A percentile compares a stretch with the other conserved stretches of the same genome.
These are phyloP conservation scores for Acorus calamus DNA, from an alignment of 106 monocot genomes.

Conservation along the genomic window DNA sequence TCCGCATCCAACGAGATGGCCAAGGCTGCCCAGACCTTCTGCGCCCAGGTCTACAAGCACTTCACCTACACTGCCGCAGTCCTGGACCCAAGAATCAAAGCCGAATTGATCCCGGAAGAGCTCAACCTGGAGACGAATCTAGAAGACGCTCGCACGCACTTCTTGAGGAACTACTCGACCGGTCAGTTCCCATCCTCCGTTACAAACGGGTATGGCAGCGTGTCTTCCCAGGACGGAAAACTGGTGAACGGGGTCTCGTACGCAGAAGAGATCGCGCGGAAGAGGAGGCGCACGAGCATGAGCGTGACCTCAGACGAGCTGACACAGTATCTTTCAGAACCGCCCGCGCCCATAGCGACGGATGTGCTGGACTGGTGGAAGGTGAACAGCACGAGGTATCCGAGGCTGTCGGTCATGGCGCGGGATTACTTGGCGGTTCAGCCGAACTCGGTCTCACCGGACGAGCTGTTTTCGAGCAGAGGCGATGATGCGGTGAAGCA, in stretches of 20 bases:
- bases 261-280: conserved; percentile 85
- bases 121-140: conserved; percentile 71
- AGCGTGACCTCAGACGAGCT: conserved; percentile 51
- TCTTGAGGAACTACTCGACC: conserved; percentile 39
- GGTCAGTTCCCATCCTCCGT: conserved; percentile 15
- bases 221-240: conserved; percentile 20
- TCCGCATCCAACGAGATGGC: conserved; percentile 62
- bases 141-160: conserved; percentile 71
- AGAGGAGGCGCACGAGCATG: conserved; percentile 42
- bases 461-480: conserved; percentile 62
- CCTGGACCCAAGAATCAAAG: conserved; percentile 86
- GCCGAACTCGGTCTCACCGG: conserved; percentile 63
- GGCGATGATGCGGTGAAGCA: conserved; percentile 41
- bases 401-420: conserved; percentile 77
- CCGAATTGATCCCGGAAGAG: conserved; percentile 62
- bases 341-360: conserved; percentile 47
- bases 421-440: conserved; percentile 72
- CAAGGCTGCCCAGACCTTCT: conserved; percentile 38
- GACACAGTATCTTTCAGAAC: conserved; percentile 67
- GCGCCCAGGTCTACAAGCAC: conserved; percentile 38
- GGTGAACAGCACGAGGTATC: conserved; percentile 54
- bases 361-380: conserved; percentile 89
- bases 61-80: conserved; percentile 72
- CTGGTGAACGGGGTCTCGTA: conserved; percentile 48
- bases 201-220: conserved; percentile 16